phyloP scores from a whole-genome alignment of 2,329 filamentous ascomycete species.

The Fusarium globosum region DNA sequence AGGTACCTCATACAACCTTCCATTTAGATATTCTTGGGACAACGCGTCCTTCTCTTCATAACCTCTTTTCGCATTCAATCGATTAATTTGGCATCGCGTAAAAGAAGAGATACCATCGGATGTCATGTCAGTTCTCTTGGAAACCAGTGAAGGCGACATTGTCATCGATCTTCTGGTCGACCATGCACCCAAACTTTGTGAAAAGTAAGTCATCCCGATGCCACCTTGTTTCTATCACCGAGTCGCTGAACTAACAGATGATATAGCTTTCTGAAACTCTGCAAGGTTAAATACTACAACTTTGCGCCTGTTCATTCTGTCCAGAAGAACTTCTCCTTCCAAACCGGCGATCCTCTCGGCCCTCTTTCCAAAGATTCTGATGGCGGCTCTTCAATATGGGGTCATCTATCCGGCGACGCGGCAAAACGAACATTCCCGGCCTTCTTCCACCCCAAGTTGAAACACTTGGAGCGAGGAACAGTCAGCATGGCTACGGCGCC shows the following conservation, averaged over 20 bases:
- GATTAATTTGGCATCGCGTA: not conserved
- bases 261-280: conserved; percentile 92
- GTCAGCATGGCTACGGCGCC: conserved; percentile 98
- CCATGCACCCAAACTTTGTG: conserved; percentile 89
- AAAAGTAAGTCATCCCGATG: conserved; percentile 80
- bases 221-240: conserved; percentile 15
- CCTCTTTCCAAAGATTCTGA: conserved; percentile 86
- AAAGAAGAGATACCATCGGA: no score
- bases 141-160: conserved; percentile 93
- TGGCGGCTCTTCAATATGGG: conserved; percentile 95
- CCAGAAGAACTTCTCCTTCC: conserved; percentile 95
- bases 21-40: not conserved
- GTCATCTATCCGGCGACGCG: conserved; percentile 73
- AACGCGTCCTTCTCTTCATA: not conserved
- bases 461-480: conserved; percentile 88
- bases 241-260: conserved; percentile 53
- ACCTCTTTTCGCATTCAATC: not conserved
- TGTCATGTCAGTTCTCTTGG: conserved; percentile 89
- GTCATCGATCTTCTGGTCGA: conserved; percentile 93
- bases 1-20: conserved; percentile 24
- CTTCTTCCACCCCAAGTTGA: conserved; percentile 87
- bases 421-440: conserved; percentile 82
- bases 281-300: conserved; percentile 99
- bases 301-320: conserved; percentile 92
- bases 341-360: conserved; percentile 93